Evolutionary conservation across 495 filamentous ascomycete genomes (phyloP).

Genomic region (Bombardia bombarda): DNA sequence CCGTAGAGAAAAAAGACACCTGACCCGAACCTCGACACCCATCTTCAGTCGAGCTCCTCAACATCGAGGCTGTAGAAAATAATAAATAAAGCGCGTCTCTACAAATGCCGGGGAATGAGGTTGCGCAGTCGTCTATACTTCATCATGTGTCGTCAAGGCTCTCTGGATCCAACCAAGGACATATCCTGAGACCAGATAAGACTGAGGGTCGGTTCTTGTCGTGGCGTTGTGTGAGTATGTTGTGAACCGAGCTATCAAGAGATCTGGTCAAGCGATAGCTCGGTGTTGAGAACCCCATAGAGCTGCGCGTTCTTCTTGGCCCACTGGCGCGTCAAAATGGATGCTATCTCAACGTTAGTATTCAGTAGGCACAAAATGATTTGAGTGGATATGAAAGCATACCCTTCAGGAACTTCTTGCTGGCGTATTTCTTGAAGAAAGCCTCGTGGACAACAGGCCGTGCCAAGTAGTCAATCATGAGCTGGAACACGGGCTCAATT

Average conservation of each 20-base stretch:
- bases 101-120: conserved; percentile 10
- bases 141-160: conserved; percentile 15
- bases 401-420: conserved; percentile 98
- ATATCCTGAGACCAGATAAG: conserved; percentile 20
- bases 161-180: conserved; percentile 23
- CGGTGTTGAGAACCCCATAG: conserved; percentile 33
- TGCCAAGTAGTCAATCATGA: conserved; percentile 94
- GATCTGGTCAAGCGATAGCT: conserved; percentile 35
- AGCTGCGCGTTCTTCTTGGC: conserved; percentile 63
- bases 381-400: conserved; percentile 15
- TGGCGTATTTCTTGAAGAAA: conserved; percentile 99
- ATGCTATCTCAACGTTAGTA: conserved; percentile 50
- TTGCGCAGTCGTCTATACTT: conserved; percentile 16
- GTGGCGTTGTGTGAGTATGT: conserved; percentile 1
- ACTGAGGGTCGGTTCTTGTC: conserved; percentile 3
- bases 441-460: conserved; percentile 86
- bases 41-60: conserved; percentile 4
- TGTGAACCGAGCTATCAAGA: conserved; percentile 12
- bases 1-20: neutral
- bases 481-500: conserved; percentile 80
- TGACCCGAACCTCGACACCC: conserved; percentile 2
- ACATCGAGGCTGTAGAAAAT: conserved; percentile 6
- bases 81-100: conserved; percentile 10
- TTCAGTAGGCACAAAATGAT: conserved; percentile 6
- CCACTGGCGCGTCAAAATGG: conserved; percentile 86